phyloP scores from a whole-genome alignment of 2,329 filamentous ascomycete species.

The Myriangium duriaei region DNA sequence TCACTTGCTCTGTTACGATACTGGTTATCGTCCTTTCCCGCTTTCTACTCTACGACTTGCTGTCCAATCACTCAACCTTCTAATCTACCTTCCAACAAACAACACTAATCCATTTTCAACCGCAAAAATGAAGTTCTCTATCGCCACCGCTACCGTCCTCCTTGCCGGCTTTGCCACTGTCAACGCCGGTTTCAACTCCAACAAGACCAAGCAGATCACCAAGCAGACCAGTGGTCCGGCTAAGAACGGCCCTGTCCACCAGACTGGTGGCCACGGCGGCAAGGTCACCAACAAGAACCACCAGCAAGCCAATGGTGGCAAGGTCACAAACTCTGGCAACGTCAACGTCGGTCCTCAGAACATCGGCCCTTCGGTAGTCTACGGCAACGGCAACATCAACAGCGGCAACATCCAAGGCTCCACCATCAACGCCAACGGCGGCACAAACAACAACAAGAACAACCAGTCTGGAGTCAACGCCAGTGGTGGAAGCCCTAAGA shows the following conservation, averaged over 20 bases:
- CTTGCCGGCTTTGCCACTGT: conserved; percentile 2
- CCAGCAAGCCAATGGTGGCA: not conserved
- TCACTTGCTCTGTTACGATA: not conserved
- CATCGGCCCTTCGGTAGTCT: conserved; percentile 7
- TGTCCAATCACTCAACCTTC: too few species aligned
- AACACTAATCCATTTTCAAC: too few species aligned
- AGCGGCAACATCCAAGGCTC: not conserved
- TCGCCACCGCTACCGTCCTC: conserved; percentile 2
- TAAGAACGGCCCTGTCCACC: not conserved
- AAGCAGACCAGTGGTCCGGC: not conserved
- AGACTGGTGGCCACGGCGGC: not conserved
- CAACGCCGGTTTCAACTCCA: not conserved
- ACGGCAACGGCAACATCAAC: conserved; percentile 3
- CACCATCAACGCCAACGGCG: not conserved
- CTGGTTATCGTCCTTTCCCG: not conserved
- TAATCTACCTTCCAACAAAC: too few species aligned
- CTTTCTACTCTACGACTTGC: too few species aligned
- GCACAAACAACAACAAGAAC: too few species aligned
- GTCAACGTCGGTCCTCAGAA: conserved; percentile 3
- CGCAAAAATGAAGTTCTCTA: conserved; percentile 7
- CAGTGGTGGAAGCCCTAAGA: too few species aligned
- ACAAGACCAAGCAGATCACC: not conserved
- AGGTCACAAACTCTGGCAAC: not conserved
- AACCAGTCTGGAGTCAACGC: too few species aligned
- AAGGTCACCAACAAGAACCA: too few species aligned